Evolutionary conservation across 2,329 filamentous ascomycete genomes (phyloP).

Genomic region (Curvularia sp.): DNA sequence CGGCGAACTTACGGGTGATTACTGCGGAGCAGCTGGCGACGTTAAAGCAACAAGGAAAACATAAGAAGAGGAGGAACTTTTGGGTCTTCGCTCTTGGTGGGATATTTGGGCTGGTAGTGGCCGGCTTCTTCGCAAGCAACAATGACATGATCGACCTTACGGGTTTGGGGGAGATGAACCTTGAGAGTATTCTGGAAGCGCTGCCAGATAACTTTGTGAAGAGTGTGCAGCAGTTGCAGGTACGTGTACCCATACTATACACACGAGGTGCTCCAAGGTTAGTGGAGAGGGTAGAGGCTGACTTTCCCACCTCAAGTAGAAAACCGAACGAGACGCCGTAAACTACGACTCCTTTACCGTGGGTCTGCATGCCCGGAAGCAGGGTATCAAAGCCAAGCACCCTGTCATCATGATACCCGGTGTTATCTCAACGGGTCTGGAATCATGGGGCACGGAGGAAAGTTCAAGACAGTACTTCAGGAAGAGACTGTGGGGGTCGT

Average conservation of each 20-base stretch:
- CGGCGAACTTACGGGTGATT: slow-evolving; percentile 60
- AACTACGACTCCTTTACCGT: slow-evolving; percentile 95
- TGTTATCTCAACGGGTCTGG: slow-evolving; percentile 94
- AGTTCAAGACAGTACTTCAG: slow-evolving; percentile 88
- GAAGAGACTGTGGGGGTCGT: slow-evolving; percentile 94
- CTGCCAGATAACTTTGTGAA: slow-evolving; percentile 84
- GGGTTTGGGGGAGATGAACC: slow-evolving; percentile 71
- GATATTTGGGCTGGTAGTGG: slow-evolving; percentile 86
- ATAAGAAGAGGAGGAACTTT: slow-evolving; percentile 73
- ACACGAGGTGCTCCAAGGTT: neutral
- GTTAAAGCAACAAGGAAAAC: slow-evolving; percentile 53
- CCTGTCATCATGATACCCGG: slow-evolving; percentile 97
- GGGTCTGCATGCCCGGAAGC: slow-evolving; percentile 78
- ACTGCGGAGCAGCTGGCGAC: slow-evolving; percentile 60
- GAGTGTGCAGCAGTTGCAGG: slow-evolving; percentile 85
- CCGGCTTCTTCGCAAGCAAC: slow-evolving; percentile 86
- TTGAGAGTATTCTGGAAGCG: slow-evolving; percentile 86
- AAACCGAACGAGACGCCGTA: slow-evolving; percentile 85
- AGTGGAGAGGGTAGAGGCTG: slow-evolving; percentile 24
- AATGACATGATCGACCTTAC: slow-evolving; percentile 91
- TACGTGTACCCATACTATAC: slow-evolving; percentile 54
- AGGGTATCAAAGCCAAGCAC: slow-evolving; percentile 82
- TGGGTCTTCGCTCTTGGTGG: slow-evolving; percentile 89
- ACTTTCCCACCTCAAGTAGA: slow-evolving; percentile 58
- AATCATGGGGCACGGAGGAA: slow-evolving; percentile 94